These are phyloP conservation scores for Leishmania tarentolae DNA, from an alignment of 208 protist species.

Conservation along the genomic window DNA sequence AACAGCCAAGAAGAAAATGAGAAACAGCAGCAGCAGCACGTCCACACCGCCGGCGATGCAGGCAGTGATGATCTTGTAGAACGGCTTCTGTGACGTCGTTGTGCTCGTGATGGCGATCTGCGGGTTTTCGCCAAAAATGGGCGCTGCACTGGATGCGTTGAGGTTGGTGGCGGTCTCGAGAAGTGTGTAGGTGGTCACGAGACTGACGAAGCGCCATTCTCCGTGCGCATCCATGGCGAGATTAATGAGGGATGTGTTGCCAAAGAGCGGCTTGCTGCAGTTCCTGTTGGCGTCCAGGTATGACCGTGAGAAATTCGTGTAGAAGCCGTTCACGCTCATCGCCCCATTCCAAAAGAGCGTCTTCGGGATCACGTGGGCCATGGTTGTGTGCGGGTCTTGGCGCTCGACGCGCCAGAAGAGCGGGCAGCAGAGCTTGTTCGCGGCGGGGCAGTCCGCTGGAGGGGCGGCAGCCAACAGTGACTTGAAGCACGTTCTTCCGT, in stretches of 20 bases:
- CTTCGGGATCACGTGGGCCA: constrained; percentile 16
- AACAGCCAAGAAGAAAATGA: constrained; percentile 14
- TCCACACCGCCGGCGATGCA: constrained; percentile 14
- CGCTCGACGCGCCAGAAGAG: constrained; percentile 23
- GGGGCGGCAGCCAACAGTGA: constrained; percentile 16
- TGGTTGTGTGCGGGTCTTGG: constrained; percentile 8
- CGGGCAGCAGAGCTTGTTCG: constrained; percentile 31
- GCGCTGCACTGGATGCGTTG: neutral
- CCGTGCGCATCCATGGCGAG: constrained; percentile 28
- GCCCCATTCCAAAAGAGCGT: constrained; percentile 39
- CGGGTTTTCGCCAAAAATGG: constrained; percentile 17
- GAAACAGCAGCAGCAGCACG: constrained; percentile 8
- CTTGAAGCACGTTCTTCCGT: constrained; percentile 25
- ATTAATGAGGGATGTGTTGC: constrained; percentile 3
- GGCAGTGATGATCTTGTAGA: constrained; percentile 12
- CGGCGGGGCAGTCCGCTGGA: constrained; percentile 22
- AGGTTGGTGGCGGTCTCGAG: constrained; percentile 19
- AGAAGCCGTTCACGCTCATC: constrained; percentile 32
- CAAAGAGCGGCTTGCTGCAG: constrained; percentile 23
- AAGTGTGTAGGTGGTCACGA: constrained; percentile 21
- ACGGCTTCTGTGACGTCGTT: neutral
- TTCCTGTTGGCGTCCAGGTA: constrained; percentile 26
- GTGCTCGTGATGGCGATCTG: constrained; percentile 4
- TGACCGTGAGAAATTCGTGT: constrained; percentile 22
- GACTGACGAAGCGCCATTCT: constrained; percentile 33